These are phyloP conservation scores for Euclidium syriacum DNA, from an alignment of 345 rosid species.

Conservation along the genomic window DNA sequence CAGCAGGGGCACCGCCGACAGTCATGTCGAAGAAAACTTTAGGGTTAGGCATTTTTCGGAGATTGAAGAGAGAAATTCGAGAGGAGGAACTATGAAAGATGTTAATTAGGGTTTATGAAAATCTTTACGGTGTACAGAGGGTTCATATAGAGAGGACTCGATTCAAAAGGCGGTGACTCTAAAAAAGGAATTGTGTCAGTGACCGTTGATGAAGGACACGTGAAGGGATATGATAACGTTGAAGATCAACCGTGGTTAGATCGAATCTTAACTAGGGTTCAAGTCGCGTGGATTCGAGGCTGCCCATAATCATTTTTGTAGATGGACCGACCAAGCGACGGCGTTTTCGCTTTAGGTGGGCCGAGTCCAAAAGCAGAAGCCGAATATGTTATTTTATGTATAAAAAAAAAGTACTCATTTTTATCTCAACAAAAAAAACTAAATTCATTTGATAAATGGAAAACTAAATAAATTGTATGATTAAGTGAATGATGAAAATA, in stretches of 20 bases:
- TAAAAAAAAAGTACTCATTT: background rate
- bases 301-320: background rate
- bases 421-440: too few relatives aligned
- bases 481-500: too few relatives aligned
- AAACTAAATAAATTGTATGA: too few relatives aligned
- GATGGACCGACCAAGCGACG: constrained; percentile 25
- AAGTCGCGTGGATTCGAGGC: constrained; percentile 8
- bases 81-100: background rate
- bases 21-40: constrained; percentile 45
- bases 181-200: background rate
- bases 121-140: too few relatives aligned
- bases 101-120: background rate
- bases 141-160: constrained; percentile 7
- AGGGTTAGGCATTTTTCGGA: constrained; percentile 34
- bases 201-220: constrained; percentile 11
- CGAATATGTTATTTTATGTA: background rate
- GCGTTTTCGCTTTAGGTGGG: constrained; percentile 14
- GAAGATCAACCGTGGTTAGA: constrained; percentile 3
- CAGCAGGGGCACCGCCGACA: constrained; percentile 29
- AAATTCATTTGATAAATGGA: too few relatives aligned
- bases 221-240: background rate
- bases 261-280: constrained; percentile 2
- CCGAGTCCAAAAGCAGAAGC: constrained; percentile 15
- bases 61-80: background rate
- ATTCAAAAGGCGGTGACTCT: background rate